Percentiles rank a stretch among this genome's conserved stretches.
phyloP scores from a whole-genome alignment of 148 eudicot species.

The Nepenthes mirabilis region DNA sequence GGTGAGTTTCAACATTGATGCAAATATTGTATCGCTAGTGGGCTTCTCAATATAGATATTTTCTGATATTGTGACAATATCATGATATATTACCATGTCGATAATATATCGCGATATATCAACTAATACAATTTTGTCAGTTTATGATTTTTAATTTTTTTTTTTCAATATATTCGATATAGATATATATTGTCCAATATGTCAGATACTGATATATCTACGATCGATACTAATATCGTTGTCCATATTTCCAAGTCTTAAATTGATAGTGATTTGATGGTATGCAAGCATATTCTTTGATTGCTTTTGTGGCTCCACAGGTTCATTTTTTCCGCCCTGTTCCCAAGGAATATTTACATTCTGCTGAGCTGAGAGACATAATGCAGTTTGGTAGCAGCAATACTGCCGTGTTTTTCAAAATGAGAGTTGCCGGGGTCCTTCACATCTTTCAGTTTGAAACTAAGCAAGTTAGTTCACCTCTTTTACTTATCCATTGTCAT shows the following conservation, averaged over 20 bases:
- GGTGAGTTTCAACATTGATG: conserved; percentile 30
- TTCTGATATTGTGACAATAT: too few species aligned
- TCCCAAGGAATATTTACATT: conserved; percentile 93
- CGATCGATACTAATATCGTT: too few species aligned
- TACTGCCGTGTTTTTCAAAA: conserved; percentile 94
- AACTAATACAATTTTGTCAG: too few species aligned
- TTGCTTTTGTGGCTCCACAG: conserved; percentile 16
- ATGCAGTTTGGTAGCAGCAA: conserved; percentile 99
- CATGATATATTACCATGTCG: too few species aligned
- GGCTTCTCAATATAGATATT: too few species aligned
- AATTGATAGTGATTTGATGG: too few species aligned
- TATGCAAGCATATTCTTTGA: not conserved
- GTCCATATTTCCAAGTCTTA: too few species aligned
- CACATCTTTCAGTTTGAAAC: conserved; percentile 99
- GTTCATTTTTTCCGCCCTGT: conserved; percentile 99
- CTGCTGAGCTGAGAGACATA: conserved; percentile 93
- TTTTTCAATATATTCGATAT: not conserved
- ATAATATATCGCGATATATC: too few species aligned
- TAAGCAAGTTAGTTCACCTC: conserved; percentile 58
- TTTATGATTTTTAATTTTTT: too few species aligned
- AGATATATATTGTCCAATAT: not conserved
- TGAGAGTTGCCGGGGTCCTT: conserved; percentile 99
- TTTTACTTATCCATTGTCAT: not conserved
- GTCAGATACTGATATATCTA: too few species aligned
- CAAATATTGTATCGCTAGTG: not conserved